phyloP scores from a whole-genome alignment of 306 rosid species.

The Neltuma alba region DNA sequence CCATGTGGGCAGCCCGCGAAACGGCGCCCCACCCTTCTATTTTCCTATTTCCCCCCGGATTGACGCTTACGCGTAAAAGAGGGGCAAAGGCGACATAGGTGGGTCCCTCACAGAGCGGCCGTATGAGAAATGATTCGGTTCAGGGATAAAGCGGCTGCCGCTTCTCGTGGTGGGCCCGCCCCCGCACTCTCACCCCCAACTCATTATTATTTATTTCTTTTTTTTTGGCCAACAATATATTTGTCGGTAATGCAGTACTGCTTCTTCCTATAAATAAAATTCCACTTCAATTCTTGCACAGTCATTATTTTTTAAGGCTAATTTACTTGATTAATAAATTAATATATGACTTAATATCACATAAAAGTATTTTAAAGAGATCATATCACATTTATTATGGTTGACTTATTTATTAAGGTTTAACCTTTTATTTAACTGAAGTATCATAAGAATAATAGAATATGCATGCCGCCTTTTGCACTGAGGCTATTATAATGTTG shows the following conservation, averaged over 20 bases:
- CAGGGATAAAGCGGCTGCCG: slow-evolving; percentile 3
- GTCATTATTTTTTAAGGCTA: no score
- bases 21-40: neutral
- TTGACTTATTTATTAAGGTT: no score
- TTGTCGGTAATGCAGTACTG: no score
- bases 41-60: neutral
- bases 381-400: no score
- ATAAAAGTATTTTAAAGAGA: no score
- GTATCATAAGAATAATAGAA: neutral
- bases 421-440: no score
- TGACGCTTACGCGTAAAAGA: neutral
- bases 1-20: neutral
- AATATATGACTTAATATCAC: no score
- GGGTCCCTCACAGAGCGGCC: neutral
- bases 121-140: neutral
- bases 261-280: no score
- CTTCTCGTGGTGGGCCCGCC: neutral
- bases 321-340: no score
- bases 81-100: neutral
- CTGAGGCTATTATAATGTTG: neutral
- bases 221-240: no score
- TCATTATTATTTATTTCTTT: neutral
- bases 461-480: neutral
- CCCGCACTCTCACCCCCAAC: neutral
- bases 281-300: no score